Base-by-base conservation (phyloP, 2,329 filamentous ascomycete genomes). In the Claviceps lovelessii region DNA sequence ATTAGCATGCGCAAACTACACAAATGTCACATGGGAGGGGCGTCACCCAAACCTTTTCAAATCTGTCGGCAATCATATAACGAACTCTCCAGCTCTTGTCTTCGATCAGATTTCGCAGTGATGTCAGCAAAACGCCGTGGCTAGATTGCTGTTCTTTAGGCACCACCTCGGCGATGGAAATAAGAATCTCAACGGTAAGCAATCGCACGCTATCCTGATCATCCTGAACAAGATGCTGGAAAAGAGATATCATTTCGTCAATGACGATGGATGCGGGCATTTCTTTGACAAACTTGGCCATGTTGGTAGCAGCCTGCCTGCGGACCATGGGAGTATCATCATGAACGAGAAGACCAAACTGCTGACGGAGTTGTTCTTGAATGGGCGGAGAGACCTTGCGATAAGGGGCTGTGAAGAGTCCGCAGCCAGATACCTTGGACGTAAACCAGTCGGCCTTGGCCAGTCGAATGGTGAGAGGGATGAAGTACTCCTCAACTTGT, bases 361-460 rank as follows among this genome's bases (percentile, higher is more conserved):
- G 89, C 71, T 91, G 85, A 66, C 93, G 83, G 57, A 98, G 84
- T 63, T 85, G 85, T 73, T 95, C 89, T 74, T 98, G 93, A 61
- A 90, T 83, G n/a, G 84, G 79, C 52, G 85, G 80, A 54, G 89
- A 86, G 57, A 93, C 89, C 76, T 94, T 95, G 65, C 84, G 86
- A 77, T 98, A 98, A 60, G 93, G 91, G 51, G 84, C 82, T 68
- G 88, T 93, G 76, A 91, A 98, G 59, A 98, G 85, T 59, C 93
- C 93, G 61, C 91, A 95, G 59, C 91, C 93, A 37, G 93, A 98
- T 61, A 98, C 93, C 76, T 97, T 98, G 61, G 93, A 97, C 56
- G 93, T 98, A 73, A 98, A 98, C 93, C 93, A 98, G 74, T 98
- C 93, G 73, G 93, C 93, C 80, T 97, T 98, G 61, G 93, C 94